These are phyloP conservation scores for Wickerhamomyces chambardii DNA, from an alignment of 805 yeast species.

Conservation along the genomic window DNA sequence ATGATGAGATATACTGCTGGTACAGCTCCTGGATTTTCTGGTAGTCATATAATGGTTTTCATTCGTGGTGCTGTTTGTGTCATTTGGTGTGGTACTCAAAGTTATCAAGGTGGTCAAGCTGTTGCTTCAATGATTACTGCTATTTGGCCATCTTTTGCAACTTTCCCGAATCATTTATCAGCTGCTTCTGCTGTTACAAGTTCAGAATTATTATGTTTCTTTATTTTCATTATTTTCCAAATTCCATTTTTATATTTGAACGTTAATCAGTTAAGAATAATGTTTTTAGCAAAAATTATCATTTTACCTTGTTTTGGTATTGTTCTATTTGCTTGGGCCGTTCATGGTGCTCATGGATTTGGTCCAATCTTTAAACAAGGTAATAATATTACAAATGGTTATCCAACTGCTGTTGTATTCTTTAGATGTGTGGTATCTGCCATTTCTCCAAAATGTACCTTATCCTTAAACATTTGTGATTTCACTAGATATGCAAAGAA, in stretches of 20 bases:
- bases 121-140: slow-evolving; percentile 58
- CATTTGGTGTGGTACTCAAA: slow-evolving; percentile 68
- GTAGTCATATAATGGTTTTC: slow-evolving; percentile 20
- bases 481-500: slow-evolving; percentile 27
- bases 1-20: slow-evolving; percentile 25
- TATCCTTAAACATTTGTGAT: slow-evolving; percentile 28
- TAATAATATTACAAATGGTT: slow-evolving; percentile 15
- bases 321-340: slow-evolving; percentile 23
- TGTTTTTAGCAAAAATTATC: slow-evolving; percentile 23
- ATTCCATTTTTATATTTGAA: slow-evolving; percentile 24
- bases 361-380: slow-evolving; percentile 17
- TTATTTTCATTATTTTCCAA: slow-evolving; percentile 21
- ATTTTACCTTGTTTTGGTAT: slow-evolving; percentile 21
- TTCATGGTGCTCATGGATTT: slow-evolving; percentile 18
- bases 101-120: slow-evolving; percentile 68
- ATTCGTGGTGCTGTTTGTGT: slow-evolving; percentile 24
- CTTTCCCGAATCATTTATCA: slow-evolving; percentile 26
- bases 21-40: slow-evolving; percentile 22
- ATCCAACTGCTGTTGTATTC: slow-evolving; percentile 14
- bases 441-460: slow-evolving; percentile 26
- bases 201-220: slow-evolving; percentile 22
- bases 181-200: slow-evolving; percentile 14
- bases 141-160: slow-evolving; percentile 36
- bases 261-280: slow-evolving; percentile 24
- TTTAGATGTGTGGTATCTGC: slow-evolving; percentile 20